Evolutionary conservation across 768 basidiomycete genomes (phyloP).

Genomic region (Sistotremastrum niveocremeum): DNA sequence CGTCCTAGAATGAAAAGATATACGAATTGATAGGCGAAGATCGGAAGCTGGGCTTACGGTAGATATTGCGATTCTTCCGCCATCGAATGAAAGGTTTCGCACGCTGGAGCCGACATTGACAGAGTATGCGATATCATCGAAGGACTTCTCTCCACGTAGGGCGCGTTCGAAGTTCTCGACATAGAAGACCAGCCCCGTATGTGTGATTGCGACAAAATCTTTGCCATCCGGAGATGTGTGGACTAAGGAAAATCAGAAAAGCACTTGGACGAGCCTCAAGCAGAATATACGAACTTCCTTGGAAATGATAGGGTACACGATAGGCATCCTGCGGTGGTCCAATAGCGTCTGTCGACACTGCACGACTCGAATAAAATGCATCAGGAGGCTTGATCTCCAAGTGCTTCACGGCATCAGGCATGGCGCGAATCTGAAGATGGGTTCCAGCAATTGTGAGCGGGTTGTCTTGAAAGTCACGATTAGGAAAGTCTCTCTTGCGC

Average conservation of each 20-base stretch:
- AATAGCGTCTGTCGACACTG: neutral
- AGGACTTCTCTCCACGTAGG: constrained; percentile 9
- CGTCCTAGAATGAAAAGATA: no score
- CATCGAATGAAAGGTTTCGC: constrained; percentile 15
- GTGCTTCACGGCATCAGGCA: no score
- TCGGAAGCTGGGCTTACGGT: constrained; percentile 7
- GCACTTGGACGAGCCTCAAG: neutral
- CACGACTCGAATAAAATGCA: neutral
- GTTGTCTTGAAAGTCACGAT: no score
- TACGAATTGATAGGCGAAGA: no score
- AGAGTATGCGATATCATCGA: constrained; percentile 10
- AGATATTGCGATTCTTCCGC: constrained; percentile 13
- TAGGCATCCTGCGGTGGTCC: neutral
- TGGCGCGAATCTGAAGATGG: no score
- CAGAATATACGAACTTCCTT: neutral
- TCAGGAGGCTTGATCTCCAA: no score
- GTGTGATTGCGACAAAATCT: constrained; percentile 18
- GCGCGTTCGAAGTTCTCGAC: constrained; percentile 23
- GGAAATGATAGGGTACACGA: neutral
- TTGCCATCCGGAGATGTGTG: constrained; percentile 25
- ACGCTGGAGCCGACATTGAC: constrained; percentile 9
- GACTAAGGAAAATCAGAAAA: constrained; percentile 9
- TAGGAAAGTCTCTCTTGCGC: neutral
- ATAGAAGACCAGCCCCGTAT: constrained; percentile 14
- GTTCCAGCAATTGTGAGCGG: no score